Evolutionary conservation across 257 asterid genomes (phyloP).

Genomic region (Solanum microdontum): DNA sequence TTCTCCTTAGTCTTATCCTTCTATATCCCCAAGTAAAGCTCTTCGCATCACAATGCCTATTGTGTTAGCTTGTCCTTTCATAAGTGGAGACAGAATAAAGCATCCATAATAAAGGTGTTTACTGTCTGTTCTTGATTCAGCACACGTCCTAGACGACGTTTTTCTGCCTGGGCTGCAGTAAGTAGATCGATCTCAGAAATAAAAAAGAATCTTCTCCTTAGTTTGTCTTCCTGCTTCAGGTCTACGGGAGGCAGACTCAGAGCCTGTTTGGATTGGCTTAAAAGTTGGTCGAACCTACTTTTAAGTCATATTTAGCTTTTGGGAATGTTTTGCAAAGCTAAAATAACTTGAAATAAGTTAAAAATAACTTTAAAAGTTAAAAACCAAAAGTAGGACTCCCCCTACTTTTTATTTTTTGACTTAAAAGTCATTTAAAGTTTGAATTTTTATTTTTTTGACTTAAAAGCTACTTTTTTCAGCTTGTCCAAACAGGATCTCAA

Average conservation of each 20-base stretch:
- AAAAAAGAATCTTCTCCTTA: background rate
- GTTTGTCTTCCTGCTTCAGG: background rate
- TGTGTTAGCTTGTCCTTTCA: background rate
- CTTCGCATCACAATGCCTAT: background rate
- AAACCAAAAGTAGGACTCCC: no score
- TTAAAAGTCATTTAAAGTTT: no score
- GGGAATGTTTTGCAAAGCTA: no score
- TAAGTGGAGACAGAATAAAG: background rate
- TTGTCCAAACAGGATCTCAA: no score
- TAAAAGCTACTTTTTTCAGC: no score
- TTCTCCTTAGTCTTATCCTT: background rate
- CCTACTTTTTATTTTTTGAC: no score
- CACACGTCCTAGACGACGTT: background rate
- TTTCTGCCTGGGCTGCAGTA: background rate
- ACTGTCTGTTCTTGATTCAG: background rate
- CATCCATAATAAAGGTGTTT: background rate
- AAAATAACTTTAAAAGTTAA: no score
- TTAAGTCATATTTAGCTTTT: no score
- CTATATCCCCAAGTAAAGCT: background rate
- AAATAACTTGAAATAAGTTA: no score
- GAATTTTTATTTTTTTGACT: no score
- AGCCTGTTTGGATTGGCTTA: no score
- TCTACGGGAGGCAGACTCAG: background rate
- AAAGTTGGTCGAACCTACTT: no score
- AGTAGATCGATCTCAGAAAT: background rate